phyloP scores from a whole-genome alignment of 1,139 yeast species.

The Yamadazyma pseudoaaseri region DNA sequence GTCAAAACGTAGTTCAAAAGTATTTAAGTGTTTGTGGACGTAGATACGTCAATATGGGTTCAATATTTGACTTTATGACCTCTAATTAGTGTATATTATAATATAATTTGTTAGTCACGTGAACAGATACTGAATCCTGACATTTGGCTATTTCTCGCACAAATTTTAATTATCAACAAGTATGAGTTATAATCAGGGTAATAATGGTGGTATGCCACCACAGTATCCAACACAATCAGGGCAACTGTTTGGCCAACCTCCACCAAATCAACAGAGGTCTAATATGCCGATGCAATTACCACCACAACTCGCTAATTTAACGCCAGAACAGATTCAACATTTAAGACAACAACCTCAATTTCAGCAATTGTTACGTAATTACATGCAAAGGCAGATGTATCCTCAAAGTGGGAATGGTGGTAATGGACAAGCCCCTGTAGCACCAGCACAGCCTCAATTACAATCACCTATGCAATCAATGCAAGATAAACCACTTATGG shows the following conservation, averaged over 20 bases:
- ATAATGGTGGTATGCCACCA: constrained; percentile 9
- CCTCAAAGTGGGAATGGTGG: constrained; percentile 11
- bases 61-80: constrained; percentile 71
- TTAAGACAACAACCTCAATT: constrained; percentile 49
- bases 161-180: background rate
- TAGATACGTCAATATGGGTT: constrained; percentile 84
- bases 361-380: constrained; percentile 38
- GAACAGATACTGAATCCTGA: no score
- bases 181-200: constrained; percentile 19
- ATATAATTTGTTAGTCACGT: background rate
- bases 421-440: constrained; percentile 1
- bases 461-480: constrained; percentile 4
- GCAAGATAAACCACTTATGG: constrained; percentile 2
- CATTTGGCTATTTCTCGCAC: no score
- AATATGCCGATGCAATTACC: constrained; percentile 30
- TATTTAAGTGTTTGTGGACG: constrained; percentile 86
- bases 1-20: constrained; percentile 65
- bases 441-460: constrained; percentile 7
- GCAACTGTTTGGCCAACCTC: constrained; percentile 8
- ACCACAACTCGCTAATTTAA: constrained; percentile 40
- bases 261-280: constrained; percentile 15
- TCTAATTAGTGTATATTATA: background rate
- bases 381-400: constrained; percentile 36
- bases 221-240: constrained; percentile 3
- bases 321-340: constrained; percentile 49